phyloP scores from a whole-genome alignment of 768 basidiomycete species.

The Russula griseocarnosa region DNA sequence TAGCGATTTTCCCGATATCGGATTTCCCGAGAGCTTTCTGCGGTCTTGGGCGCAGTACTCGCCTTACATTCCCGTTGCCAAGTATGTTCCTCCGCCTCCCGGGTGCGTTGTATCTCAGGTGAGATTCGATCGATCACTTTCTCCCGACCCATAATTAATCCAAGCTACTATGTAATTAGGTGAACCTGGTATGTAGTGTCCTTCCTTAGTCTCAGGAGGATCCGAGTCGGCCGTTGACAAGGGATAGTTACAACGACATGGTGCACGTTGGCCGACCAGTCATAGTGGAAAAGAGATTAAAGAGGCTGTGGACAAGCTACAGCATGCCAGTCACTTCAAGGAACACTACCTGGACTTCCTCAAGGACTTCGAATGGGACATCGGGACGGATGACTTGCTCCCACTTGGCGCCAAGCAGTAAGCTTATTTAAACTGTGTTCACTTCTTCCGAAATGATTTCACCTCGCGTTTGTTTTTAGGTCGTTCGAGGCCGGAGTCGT shows the following conservation, averaged over 20 bases:
- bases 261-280: constrained; percentile 68
- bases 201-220: neutral
- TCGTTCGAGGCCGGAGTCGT: constrained; percentile 50
- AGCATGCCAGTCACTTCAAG: constrained; percentile 43
- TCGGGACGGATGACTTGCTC: constrained; percentile 59
- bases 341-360: constrained; percentile 56
- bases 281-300: constrained; percentile 44
- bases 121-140: constrained; percentile 11
- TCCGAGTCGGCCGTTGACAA: neutral
- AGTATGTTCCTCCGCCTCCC: constrained; percentile 46
- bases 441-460: neutral
- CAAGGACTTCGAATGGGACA: constrained; percentile 50
- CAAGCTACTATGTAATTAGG: constrained; percentile 40
- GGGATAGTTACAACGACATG: constrained; percentile 71
- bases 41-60: constrained; percentile 55
- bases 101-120: constrained; percentile 58
- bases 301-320: constrained; percentile 50
- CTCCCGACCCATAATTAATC: neutral
- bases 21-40: constrained; percentile 16
- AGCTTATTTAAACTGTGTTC: constrained; percentile 30
- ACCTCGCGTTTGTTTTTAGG: constrained; percentile 32
- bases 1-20: constrained; percentile 16
- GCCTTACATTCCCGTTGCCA: constrained; percentile 50
- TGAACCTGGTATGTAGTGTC: constrained; percentile 50
- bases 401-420: constrained; percentile 64